Base-by-base conservation (phyloP, 306 rosid genomes). In the Biancaea sappan region DNA sequence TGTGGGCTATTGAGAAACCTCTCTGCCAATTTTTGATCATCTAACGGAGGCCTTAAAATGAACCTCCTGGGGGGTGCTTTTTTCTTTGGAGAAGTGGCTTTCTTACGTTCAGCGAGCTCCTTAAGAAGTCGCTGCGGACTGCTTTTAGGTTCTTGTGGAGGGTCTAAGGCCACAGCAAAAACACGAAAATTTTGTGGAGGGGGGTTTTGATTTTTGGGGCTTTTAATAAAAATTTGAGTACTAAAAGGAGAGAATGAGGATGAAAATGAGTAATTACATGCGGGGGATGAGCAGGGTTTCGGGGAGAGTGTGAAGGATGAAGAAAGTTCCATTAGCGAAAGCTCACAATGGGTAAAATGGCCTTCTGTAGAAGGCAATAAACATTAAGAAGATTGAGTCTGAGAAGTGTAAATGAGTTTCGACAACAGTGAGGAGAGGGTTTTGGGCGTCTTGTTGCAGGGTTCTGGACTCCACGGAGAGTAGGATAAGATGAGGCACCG, bases 1-100 rank as follows among this genome's bases (percentile, higher is more conserved):
- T 94, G 97, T 0, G 99, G 99, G 84, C 96, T 92, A 31, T 86
- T 88, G 61, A 94, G 99, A 66, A 94, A 94, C 79, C 96, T 75
- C 26, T 92, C 82, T 0, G 99, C 86, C 53, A 94, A 73, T 76
- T 83, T 94, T 46, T 86, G 80, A 69, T 94, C 99, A 21, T 94
- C 97, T 44, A 94, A 44, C n/a, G 99, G 99, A 4, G 99, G 99
- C 22, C 87, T 77, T 22, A 94, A 76, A 35, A 94, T 82, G 84
- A 75, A 92, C 69, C 81, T 85, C 74, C 83, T 87, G 0, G 97
- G 93, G 1, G 95, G 96, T 0, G 78, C 83, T 68, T 87, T 91
- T 52, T 83, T 86, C 77, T 84, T 94, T 0, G 96, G 95, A 12
- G 96, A 84, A n/a, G 88, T 88, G 22, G 73, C 78, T 75, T 81